These are phyloP conservation scores for Backusella tarrabulga DNA, from an alignment of 192 early-diverging fungal genomes.

Conservation along the genomic window DNA sequence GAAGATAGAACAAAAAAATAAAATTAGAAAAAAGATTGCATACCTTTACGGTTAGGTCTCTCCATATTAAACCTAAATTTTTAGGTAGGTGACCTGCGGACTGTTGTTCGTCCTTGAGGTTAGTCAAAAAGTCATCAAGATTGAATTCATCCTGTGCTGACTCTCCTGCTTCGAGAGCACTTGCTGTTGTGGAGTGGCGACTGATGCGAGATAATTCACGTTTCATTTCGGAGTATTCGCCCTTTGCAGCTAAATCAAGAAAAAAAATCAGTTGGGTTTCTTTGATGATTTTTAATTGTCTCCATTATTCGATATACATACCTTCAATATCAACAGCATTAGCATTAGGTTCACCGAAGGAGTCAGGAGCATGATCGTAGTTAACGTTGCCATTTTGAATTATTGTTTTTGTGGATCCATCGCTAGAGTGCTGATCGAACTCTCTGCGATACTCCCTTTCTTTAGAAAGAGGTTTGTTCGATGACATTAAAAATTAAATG, in stretches of 20 bases:
- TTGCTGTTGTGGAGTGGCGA: conserved; percentile 15
- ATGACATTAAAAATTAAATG: neutral
- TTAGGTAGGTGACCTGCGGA: conserved; percentile 29
- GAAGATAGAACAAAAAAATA: neutral
- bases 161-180: conserved; percentile 27
- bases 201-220: conserved; percentile 32
- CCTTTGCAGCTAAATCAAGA: conserved; percentile 24
- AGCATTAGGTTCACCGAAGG: conserved; percentile 24
- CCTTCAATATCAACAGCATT: conserved; percentile 35
- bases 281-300: neutral
- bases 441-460: neutral
- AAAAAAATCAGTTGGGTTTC: neutral
- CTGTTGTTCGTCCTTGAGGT: neutral
- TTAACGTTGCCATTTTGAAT: neutral
- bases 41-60: conserved; percentile 28
- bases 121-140: conserved; percentile 24
- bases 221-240: conserved; percentile 26
- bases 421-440: conserved; percentile 5
- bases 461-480: neutral
- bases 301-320: neutral
- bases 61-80: conserved; percentile 33
- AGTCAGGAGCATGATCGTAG: neutral
- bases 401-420: conserved; percentile 5
- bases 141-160: conserved; percentile 23
- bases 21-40: neutral